Evolutionary conservation across 2,329 filamentous ascomycete genomes (phyloP).

Genomic region (Ophiostoma angusticollis): DNA sequence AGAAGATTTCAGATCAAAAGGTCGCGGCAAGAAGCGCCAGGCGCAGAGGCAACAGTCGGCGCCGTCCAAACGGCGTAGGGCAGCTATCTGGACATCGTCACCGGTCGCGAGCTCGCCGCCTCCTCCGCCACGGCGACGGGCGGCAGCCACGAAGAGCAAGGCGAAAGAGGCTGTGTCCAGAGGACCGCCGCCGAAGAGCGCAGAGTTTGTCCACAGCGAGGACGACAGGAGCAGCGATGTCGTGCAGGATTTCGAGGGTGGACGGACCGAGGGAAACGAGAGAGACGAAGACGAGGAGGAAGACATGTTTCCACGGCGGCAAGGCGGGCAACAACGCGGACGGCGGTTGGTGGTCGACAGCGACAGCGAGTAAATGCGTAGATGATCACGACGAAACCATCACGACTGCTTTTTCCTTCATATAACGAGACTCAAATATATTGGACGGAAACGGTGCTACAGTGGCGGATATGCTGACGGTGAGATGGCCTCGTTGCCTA

Average conservation of each 20-base stretch:
- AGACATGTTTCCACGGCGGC: conserved; percentile 2
- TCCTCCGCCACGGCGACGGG: neutral
- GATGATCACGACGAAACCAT: conserved; percentile 1
- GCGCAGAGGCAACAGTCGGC: neutral
- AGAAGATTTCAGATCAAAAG: no score
- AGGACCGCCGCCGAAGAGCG: conserved; percentile 6
- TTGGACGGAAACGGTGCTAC: no score
- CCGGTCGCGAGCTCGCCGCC: conserved; percentile 11
- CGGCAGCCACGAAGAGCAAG: neutral
- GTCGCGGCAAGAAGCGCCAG: neutral
- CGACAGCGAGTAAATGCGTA: conserved; percentile 11
- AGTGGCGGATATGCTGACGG: no score
- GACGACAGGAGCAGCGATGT: conserved; percentile 5
- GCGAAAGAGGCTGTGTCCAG: neutral
- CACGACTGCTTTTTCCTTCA: no score
- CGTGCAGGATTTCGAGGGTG: no score
- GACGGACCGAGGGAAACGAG: conserved; percentile 1
- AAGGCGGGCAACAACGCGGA: neutral
- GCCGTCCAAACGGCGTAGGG: neutral
- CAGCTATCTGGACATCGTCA: conserved; percentile 4
- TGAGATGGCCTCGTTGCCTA: no score
- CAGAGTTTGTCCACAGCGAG: conserved; percentile 5
- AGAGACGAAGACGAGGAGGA: conserved; percentile 2
- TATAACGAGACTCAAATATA: no score
- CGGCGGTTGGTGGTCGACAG: conserved; percentile 8